A percentile compares a stretch with the other conserved stretches of the same genome.
Conservation (phyloP, 805 yeast species). For the Pichia gijzeniarum region DNA sequence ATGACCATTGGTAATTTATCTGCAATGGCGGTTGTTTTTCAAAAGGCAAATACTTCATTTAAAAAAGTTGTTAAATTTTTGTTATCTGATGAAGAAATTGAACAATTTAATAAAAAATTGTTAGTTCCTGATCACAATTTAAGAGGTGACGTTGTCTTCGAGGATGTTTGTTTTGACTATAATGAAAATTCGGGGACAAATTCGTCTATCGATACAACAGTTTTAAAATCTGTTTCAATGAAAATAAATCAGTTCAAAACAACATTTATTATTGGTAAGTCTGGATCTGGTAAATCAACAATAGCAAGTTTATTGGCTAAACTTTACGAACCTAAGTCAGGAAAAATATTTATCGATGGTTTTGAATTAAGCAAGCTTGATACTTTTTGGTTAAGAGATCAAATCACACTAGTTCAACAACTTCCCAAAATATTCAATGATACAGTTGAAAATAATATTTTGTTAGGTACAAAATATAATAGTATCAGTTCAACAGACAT, state of each 20-base stretch:
- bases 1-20: constrained; percentile 49
- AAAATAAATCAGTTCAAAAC: constrained; percentile 38
- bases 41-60: constrained; percentile 69
- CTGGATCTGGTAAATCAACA: constrained; percentile 94
- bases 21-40: constrained; percentile 52
- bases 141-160: constrained; percentile 48
- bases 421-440: constrained; percentile 58
- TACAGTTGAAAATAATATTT: constrained; percentile 56
- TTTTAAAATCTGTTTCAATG: constrained; percentile 43
- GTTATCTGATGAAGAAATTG: constrained; percentile 11
- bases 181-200: constrained; percentile 16
- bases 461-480: constrained; percentile 18
- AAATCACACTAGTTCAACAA: constrained; percentile 72
- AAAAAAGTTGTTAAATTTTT: constrained; percentile 39
- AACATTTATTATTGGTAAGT: constrained; percentile 72
- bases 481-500: constrained; percentile 25
- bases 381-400: constrained; percentile 47
- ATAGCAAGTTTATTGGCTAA: constrained; percentile 55
- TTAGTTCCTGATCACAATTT: constrained; percentile 22
- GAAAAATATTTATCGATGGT: constrained; percentile 55
- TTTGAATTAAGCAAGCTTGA: constrained; percentile 38
- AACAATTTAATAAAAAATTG: constrained; percentile 1
- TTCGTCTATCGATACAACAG: constrained; percentile 17
- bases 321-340: constrained; percentile 50
- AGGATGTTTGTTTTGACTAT: constrained; percentile 56